These are phyloP conservation scores for Phytophthora cactorum DNA, from an alignment of 352 stramenopile species.

Conservation along the genomic window DNA sequence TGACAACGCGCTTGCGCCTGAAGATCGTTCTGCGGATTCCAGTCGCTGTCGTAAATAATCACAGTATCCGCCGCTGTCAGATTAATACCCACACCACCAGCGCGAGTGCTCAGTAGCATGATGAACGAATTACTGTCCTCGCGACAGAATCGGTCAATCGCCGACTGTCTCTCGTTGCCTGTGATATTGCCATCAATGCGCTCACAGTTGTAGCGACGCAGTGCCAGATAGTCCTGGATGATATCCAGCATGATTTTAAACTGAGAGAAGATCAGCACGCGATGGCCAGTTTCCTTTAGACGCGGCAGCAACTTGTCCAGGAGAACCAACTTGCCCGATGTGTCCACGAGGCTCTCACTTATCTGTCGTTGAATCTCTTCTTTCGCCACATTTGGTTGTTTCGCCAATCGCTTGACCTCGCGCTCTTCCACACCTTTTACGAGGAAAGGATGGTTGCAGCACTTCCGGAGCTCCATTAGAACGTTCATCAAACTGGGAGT, in stretches of 20 bases:
- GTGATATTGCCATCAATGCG: conserved; percentile 99
- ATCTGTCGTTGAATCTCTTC: conserved; percentile 70
- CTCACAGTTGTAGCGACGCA: conserved; percentile 94
- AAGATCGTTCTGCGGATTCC: conserved; percentile 97
- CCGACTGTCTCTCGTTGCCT: conserved; percentile 94
- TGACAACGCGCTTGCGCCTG: conserved; percentile 93
- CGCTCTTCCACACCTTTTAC: conserved; percentile 91
- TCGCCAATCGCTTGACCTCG: conserved; percentile 64
- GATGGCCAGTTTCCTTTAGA: conserved; percentile 95
- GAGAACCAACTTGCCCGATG: conserved; percentile 98
- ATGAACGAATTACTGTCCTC: conserved; percentile 88
- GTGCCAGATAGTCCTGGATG: conserved; percentile 97
- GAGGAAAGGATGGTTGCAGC: conserved; percentile 95
- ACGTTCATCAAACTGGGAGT: conserved; percentile 92
- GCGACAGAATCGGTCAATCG: conserved; percentile 92
- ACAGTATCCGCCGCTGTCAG: conserved; percentile 90
- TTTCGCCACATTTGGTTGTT: conserved; percentile 55
- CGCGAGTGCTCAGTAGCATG: conserved; percentile 98
- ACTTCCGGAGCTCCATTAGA: conserved; percentile 95
- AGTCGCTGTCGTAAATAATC: conserved; percentile 98
- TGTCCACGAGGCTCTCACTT: conserved; percentile 91
- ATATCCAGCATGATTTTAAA: conserved; percentile 99
- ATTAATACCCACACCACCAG: conserved; percentile 99
- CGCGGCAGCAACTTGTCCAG: conserved; percentile 98
- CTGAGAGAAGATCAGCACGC: conserved; percentile 99